Evolutionary conservation across 1,284 basidiomycete genomes (phyloP).

Genomic region (Athelia psychrophila): DNA sequence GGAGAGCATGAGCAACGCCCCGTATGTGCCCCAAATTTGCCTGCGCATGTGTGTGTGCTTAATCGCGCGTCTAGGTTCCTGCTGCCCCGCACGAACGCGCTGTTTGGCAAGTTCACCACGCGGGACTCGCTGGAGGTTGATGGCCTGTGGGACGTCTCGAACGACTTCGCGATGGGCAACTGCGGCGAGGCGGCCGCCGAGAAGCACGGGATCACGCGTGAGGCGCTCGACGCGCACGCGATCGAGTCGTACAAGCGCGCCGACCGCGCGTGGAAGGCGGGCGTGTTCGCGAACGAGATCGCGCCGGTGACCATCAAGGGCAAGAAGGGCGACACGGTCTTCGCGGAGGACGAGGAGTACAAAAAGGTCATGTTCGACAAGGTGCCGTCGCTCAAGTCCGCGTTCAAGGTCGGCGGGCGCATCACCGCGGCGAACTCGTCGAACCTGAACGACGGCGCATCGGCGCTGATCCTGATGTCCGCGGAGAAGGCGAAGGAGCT

Average conservation of each 20-base stretch:
- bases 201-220: slow-evolving; percentile 81
- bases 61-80: slow-evolving; percentile 70
- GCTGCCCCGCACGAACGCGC: slow-evolving; percentile 82
- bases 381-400: slow-evolving; percentile 81
- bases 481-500: slow-evolving; percentile 89
- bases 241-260: slow-evolving; percentile 95
- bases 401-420: slow-evolving; percentile 87
- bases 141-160: slow-evolving; percentile 95
- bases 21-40: slow-evolving; percentile 49
- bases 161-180: slow-evolving; percentile 95
- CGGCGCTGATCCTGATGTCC: slow-evolving; percentile 91
- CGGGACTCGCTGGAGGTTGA: slow-evolving; percentile 90
- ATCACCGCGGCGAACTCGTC: slow-evolving; percentile 97
- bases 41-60: slow-evolving; percentile 2
- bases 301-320: slow-evolving; percentile 93
- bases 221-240: slow-evolving; percentile 87
- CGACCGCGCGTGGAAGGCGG: slow-evolving; percentile 85
- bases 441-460: slow-evolving; percentile 97
- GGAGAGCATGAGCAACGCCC: slow-evolving; percentile 98
- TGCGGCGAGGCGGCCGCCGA: slow-evolving; percentile 89
- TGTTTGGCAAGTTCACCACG: slow-evolving; percentile 88
- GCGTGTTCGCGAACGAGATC: slow-evolving; percentile 87
- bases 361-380: slow-evolving; percentile 94
- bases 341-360: slow-evolving; percentile 97
- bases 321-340: slow-evolving; percentile 89